Evolutionary conservation across 345 rosid species (phyloP), one percentile per base, ranked within the genome.

Genomic region (Bruguiera sexangula): DNA sequence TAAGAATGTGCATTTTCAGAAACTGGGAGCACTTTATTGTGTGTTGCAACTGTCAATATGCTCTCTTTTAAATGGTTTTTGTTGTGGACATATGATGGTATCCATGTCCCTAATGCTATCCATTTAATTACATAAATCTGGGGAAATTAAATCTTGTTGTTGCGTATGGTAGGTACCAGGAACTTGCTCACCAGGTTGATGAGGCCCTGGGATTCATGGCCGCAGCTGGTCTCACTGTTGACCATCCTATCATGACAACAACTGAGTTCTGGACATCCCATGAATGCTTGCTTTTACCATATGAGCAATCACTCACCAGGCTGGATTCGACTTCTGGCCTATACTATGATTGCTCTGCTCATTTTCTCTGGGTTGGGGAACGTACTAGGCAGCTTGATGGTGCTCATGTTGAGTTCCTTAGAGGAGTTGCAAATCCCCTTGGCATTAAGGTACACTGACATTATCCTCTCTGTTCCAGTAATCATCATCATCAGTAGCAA

Each of bases 241-340:
- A 76, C 5, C 79, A 76, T 21, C 75, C 79, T 24, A 34, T 76
- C n/a, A 70, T 76, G 79, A 70, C 68, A 39, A 55, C 79, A 6
- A 76, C 79, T n/a, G 75, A 76, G 10, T 76, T 76, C 34, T 76
- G 71, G 71, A 76, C 79, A 22, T 76, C 75, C 27, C 79, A 66
- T 27, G 79, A 76, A 61, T 76, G 79, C 60, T 61, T 76, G 50
- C 79, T 7, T 53, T 67, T 76, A 37, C 79, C 79, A 8, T 76
- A 76, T 15, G 75, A 76, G 58, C 79, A 76, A 43, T 15, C 79
- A 24, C 75, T 76, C 13, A 76, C 79, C 20, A 71, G 79, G 75
- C 48, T 76, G 67, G 75, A 76, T 55, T 76, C 75, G 1, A 76
- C 79, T 26, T 70, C 75, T 46, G 79, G 79, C 46, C 32, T 60